Evolutionary conservation across 1,284 basidiomycete species (phyloP).

Genomic region (Pseudozyma sp.): DNA sequence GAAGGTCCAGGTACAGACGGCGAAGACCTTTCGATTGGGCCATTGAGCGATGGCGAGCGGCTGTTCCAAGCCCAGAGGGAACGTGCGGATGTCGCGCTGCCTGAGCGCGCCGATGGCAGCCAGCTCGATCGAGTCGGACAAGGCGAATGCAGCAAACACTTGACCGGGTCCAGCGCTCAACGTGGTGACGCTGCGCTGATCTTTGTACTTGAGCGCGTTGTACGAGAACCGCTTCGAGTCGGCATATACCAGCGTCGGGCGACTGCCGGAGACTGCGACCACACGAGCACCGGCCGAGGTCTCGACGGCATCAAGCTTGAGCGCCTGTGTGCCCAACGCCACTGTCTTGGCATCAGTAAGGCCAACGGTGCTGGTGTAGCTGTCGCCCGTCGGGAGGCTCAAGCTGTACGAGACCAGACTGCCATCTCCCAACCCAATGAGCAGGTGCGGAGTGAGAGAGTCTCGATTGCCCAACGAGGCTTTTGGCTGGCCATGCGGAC

Average conservation of each 20-base stretch:
- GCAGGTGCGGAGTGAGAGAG: constrained; percentile 71
- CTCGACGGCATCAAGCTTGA: constrained; percentile 72
- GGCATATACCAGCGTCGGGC: constrained; percentile 61
- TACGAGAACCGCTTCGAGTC: constrained; percentile 61
- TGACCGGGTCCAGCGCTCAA: constrained; percentile 29
- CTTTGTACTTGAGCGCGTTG: constrained; percentile 59
- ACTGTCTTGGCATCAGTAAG: constrained; percentile 74
- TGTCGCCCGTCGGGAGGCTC: constrained; percentile 52
- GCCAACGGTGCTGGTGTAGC: constrained; percentile 43
- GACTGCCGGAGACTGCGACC: constrained; percentile 64
- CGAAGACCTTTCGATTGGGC: constrained; percentile 25
- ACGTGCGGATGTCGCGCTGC: constrained; percentile 65
- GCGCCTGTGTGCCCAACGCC: constrained; percentile 78
- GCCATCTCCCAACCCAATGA: constrained; percentile 85
- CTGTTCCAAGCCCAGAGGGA: constrained; percentile 67
- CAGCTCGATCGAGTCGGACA: constrained; percentile 49
- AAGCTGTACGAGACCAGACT: constrained; percentile 76
- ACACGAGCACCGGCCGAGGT: constrained; percentile 45
- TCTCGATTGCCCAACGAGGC: constrained; percentile 24
- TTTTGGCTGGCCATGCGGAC: not conserved
- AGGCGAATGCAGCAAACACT: constrained; percentile 47
- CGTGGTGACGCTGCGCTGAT: constrained; percentile 49
- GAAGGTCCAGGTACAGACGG: constrained; percentile 49
- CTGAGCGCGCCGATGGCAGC: constrained; percentile 60
- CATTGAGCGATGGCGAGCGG: constrained; percentile 65